Percentiles rank a stretch among this genome's conserved stretches.
Conservation (phyloP, 768 basidiomycete genomes). For the Amanita muscaria region DNA sequence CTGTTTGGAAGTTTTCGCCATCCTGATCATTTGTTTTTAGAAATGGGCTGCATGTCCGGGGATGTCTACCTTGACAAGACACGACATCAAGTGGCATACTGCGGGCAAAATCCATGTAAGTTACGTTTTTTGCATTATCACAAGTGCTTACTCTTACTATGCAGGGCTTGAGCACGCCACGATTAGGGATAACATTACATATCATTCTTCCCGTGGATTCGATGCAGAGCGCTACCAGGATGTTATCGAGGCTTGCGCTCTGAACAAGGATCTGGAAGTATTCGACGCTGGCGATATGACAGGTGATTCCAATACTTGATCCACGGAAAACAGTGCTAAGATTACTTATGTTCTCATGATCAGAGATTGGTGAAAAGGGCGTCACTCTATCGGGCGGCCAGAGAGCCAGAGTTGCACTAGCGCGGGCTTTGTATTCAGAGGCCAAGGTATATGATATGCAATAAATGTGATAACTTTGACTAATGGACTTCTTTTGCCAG, state of each 20-base stretch:
- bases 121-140: conserved; percentile 1
- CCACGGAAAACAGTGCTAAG: too few relatives aligned
- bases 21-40: conserved; percentile 23
- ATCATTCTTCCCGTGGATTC: conserved; percentile 51
- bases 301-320: conserved; percentile 38
- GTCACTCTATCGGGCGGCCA: conserved; percentile 71
- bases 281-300: conserved; percentile 75
- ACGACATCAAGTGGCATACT: conserved; percentile 56
- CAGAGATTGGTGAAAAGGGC: conserved; percentile 80
- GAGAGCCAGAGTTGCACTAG: conserved; percentile 65
- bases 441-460: too few relatives aligned
- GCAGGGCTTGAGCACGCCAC: conserved; percentile 74
- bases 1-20: conserved; percentile 6
- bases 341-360: too few relatives aligned
- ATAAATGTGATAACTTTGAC: background rate
- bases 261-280: conserved; percentile 60
- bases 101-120: conserved; percentile 57
- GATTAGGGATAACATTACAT: conserved; percentile 75
- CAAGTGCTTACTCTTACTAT: background rate
- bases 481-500: conserved; percentile 24
- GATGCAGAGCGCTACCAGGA: conserved; percentile 52
- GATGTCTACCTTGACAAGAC: conserved; percentile 46
- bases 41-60: conserved; percentile 52
- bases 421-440: conserved; percentile 71
- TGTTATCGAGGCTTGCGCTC: conserved; percentile 69